phyloP scores from a whole-genome alignment of 2,329 filamentous ascomycete species.

The Reticulascus tulasneorum region DNA sequence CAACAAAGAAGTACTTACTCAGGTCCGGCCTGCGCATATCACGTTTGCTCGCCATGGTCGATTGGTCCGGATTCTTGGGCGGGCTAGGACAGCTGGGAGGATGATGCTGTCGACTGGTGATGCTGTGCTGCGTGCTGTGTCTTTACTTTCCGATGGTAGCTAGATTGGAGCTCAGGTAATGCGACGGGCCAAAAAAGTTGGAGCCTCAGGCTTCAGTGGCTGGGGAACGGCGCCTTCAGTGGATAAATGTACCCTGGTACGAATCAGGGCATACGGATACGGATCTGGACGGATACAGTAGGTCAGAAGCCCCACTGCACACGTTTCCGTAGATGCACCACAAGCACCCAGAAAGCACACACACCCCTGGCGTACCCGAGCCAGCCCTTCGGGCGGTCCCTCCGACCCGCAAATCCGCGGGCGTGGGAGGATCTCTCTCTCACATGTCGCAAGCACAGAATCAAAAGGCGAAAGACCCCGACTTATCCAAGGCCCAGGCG shows the following conservation, averaged over 20 bases:
- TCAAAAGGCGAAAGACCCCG: too few species aligned
- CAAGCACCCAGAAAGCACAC: too few species aligned
- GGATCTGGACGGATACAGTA: too few species aligned
- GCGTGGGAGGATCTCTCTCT: too few species aligned
- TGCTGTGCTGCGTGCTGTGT: not conserved
- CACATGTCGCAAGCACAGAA: too few species aligned
- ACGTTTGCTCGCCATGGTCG: conserved; percentile 64
- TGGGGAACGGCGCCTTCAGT: too few species aligned
- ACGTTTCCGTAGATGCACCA: conserved; percentile 1
- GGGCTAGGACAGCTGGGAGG: not conserved
- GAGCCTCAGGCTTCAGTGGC: not conserved
- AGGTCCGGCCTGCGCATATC: conserved; percentile 74
- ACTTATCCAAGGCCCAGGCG: too few species aligned
- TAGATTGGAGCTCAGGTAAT: conserved; percentile 10
- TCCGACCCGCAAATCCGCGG: too few species aligned
- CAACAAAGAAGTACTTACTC: too few species aligned
- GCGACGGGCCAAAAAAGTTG: conserved; percentile 1
- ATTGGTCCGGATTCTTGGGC: not conserved
- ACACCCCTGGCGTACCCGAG: conserved; percentile 1
- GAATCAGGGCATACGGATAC: too few species aligned
- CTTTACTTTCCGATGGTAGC: conserved; percentile 4
- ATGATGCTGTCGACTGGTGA: not conserved
- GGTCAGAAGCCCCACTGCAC: conserved; percentile 2
- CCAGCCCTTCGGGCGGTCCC: conserved; percentile 7
- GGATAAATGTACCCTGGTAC: too few species aligned